Percentiles rank a stretch among this genome's conserved stretches.
phyloP scores from a whole-genome alignment of 345 rosid genomes.

The Sisymbrium altissimum region DNA sequence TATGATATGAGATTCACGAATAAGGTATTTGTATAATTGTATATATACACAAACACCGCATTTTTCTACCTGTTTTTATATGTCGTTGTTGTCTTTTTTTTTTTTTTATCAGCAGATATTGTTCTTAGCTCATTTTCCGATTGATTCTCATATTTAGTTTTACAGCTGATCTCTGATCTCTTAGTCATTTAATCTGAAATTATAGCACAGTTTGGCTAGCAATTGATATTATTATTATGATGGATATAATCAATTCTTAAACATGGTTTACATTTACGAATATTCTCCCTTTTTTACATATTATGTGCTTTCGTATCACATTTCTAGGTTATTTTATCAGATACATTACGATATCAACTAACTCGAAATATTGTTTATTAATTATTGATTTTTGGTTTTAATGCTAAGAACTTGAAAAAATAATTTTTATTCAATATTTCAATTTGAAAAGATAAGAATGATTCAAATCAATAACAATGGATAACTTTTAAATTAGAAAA shows the following conservation, averaged over 20 bases:
- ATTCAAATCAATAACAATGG: no score
- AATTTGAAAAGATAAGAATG: no score
- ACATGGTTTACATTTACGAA: neutral
- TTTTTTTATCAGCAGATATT: neutral
- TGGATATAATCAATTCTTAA: neutral
- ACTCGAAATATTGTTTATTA: no score
- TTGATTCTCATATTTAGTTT: neutral
- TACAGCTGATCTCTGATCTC: neutral
- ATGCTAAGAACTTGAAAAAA: neutral
- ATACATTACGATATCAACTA: no score
- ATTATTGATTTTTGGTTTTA: no score
- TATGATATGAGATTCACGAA: constrained; percentile 3
- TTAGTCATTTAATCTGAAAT: neutral
- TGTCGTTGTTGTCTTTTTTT: neutral
- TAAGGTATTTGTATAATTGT: neutral
- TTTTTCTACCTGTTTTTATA: neutral
- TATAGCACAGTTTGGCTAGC: neutral
- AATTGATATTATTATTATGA: neutral
- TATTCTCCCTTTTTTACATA: no score
- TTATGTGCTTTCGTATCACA: no score
- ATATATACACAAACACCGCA: neutral
- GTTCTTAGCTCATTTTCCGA: neutral
- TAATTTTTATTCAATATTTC: neutral
- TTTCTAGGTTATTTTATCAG: no score
- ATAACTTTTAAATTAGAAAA: no score